These are phyloP conservation scores for Linnemannia hyalina DNA, from an alignment of 192 early-diverging fungal species.

Conservation along the genomic window DNA sequence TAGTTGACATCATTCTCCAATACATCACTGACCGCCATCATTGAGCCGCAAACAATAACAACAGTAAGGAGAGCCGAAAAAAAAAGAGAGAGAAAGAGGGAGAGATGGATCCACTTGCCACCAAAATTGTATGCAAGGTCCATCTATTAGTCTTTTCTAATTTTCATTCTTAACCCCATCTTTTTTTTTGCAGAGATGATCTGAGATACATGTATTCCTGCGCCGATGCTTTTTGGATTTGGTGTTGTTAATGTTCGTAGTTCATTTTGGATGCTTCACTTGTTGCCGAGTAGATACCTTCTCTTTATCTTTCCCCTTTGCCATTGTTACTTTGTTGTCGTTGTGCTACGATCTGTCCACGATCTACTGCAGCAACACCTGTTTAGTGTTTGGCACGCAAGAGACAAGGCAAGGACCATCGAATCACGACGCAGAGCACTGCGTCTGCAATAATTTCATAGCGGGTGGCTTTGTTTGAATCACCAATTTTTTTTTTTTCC, in stretches of 20 bases:
- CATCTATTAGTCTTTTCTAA: neutral
- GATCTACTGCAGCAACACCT: neutral
- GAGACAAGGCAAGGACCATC: too few species aligned
- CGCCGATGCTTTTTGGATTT: neutral
- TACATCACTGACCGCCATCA: too few species aligned
- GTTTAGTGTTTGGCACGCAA: too few species aligned
- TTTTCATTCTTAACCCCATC: neutral
- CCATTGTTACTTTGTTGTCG: neutral
- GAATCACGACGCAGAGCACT: too few species aligned
- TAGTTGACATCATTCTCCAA: too few species aligned
- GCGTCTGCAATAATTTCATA: too few species aligned
- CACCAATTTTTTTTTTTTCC: slow-evolving; percentile 16
- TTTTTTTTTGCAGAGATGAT: neutral
- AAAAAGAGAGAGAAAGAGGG: too few species aligned
- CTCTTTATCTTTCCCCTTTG: too few species aligned
- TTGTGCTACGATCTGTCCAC: neutral
- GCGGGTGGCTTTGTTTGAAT: too few species aligned
- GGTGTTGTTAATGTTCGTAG: neutral
- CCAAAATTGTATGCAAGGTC: neutral
- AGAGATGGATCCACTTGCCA: neutral
- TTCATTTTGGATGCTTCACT: neutral
- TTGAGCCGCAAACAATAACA: neutral
- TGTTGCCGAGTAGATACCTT: too few species aligned
- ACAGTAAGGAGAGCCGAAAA: too few species aligned
- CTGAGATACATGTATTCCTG: neutral